Base-by-base conservation (phyloP, 257 asterid genomes). In the Solanum pinnatisectum region DNA sequence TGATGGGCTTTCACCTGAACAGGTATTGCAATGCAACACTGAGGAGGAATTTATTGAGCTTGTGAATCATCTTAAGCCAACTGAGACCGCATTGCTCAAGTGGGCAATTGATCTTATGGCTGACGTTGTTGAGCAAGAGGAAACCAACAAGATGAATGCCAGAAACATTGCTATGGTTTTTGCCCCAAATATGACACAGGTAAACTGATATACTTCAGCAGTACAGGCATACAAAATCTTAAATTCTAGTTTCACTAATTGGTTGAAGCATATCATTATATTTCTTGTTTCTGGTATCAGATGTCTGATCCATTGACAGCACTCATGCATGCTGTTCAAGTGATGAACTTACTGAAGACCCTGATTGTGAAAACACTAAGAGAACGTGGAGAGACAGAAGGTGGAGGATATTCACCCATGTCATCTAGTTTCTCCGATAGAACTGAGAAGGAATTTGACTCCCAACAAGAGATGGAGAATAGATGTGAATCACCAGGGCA, bases 51-150 rank as follows among this genome's bases (percentile, higher is more conserved):
- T 94, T 52, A 94, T 91, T 22, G 95, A 89, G 92, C 94, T 96
- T 14, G 88, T 95, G 84, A 92, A 94, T 89, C 95, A 94, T 91
- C 93, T 95, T 14, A 93, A 93, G 86, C 98, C 98, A 3, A 95
- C 97, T 4, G 98, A 94, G 88, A 90, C 84, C 5, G 96, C 98
- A 0, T 91, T 96, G 87, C 98, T 97, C 78, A 92, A 91, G 92
- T 97, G 99, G 99, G 98, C 99, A 9, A 89, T 97, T 40, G 95
- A 96, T 93, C 97, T 97, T 78, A 97, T 97, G 99, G 98, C 98
- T 33, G 99, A 97, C 70, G 98, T 97, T 2, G 99, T 97, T 42
- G 99, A 96, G 91, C 96, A 93, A 30, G 99, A 96, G 83, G 96
- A 93, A 37, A 93, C 89, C 87, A 97, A 96, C 94, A 97, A 97